Evolutionary conservation across 495 filamentous ascomycete genomes (phyloP).

Genomic region (Aspergillus wentii): DNA sequence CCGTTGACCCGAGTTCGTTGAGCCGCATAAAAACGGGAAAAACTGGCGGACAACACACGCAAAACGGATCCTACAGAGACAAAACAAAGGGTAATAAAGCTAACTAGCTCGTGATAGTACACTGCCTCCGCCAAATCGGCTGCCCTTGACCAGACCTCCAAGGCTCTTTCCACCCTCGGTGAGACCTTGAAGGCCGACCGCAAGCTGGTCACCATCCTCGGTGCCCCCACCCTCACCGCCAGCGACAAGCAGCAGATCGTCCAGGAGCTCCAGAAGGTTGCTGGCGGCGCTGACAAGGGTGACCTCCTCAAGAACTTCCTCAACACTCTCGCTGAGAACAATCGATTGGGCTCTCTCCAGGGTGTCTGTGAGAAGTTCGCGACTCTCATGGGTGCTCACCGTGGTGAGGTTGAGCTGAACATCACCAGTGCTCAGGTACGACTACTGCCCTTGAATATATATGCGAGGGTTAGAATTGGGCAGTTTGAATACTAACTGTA

Average conservation of each 20-base stretch:
- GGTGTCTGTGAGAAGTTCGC: constrained; percentile 83
- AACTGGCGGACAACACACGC: background rate
- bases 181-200: constrained; percentile 70
- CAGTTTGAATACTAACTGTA: constrained; percentile 9
- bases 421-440: constrained; percentile 87
- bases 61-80: constrained; percentile 6
- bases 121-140: constrained; percentile 86
- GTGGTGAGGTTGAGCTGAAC: constrained; percentile 86
- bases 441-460: background rate
- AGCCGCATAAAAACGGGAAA: constrained; percentile 1
- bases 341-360: constrained; percentile 78
- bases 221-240: constrained; percentile 69
- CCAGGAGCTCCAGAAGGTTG: constrained; percentile 74
- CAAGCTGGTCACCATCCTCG: constrained; percentile 71
- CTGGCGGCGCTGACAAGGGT: constrained; percentile 60
- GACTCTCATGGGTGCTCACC: constrained; percentile 79
- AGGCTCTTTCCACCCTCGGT: constrained; percentile 65
- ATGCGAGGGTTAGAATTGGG: background rate
- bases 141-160: constrained; percentile 75
- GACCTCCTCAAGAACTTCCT: constrained; percentile 94
- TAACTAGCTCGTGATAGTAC: constrained; percentile 55
- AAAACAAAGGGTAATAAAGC: constrained; percentile 1
- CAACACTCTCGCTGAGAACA: constrained; percentile 85
- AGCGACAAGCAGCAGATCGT: constrained; percentile 81
- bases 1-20: constrained; percentile 1